Percentiles rank a stretch among this genome's conserved stretches.
These are phyloP conservation scores for Kingdonia uniflora DNA, from an alignment of 164 flowering plant genomes.

Conservation along the genomic window DNA sequence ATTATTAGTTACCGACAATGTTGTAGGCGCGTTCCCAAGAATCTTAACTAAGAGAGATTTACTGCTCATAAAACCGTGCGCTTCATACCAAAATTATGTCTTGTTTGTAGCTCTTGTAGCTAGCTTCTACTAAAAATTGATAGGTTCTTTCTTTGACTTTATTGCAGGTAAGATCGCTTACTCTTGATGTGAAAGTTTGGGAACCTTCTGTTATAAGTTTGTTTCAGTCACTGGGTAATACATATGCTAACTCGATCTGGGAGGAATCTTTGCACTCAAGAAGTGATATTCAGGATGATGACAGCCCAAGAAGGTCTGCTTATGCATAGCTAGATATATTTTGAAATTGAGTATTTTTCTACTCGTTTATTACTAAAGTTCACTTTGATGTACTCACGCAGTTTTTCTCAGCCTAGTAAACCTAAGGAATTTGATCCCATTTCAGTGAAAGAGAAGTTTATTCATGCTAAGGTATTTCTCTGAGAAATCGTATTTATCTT, in stretches of 20 bases:
- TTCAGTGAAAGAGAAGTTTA: constrained; percentile 66
- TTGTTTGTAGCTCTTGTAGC: too few relatives aligned
- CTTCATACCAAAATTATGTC: too few relatives aligned
- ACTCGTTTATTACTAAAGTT: too few relatives aligned
- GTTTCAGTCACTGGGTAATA: constrained; percentile 82
- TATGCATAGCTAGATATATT: neutral
- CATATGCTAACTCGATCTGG: constrained; percentile 76
- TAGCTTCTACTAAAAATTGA: too few relatives aligned
- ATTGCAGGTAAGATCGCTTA: constrained; percentile 78
- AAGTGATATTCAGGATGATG: constrained; percentile 31
- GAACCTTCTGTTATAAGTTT: constrained; percentile 76
- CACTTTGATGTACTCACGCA: constrained; percentile 16
- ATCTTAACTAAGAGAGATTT: too few relatives aligned
- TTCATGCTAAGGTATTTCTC: constrained; percentile 86
- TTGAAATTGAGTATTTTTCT: too few relatives aligned
- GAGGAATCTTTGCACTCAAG: constrained; percentile 56
- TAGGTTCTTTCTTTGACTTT: too few relatives aligned
- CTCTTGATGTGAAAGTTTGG: constrained; percentile 93
- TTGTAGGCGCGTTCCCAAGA: too few relatives aligned
- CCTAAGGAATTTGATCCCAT: constrained; percentile 58
- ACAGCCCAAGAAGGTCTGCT: constrained; percentile 36
- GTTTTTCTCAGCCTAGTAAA: constrained; percentile 38
- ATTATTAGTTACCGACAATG: too few relatives aligned
- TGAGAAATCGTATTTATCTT: too few relatives aligned
- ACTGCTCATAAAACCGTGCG: too few relatives aligned